Conservation (phyloP, 1,284 basidiomycete species). For the Rugiboletus extremiorientalis region DNA sequence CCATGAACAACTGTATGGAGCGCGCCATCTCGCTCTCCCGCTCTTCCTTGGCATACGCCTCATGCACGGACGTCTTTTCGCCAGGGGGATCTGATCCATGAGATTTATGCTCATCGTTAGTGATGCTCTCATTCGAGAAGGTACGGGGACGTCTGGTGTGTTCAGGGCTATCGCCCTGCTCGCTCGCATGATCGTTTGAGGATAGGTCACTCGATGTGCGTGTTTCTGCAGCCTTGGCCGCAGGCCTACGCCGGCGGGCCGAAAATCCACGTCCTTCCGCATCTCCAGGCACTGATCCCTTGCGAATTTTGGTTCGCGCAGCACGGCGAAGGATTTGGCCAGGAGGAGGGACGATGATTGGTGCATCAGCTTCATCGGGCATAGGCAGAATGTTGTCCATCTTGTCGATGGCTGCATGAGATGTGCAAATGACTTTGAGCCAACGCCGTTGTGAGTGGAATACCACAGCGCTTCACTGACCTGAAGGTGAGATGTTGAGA, state of each 20-base stretch:
- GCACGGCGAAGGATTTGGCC: slow-evolving; percentile 89
- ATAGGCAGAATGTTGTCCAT: slow-evolving; percentile 66
- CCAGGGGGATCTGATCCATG: slow-evolving; percentile 67
- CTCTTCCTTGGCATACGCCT: slow-evolving; percentile 69
- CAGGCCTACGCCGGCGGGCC: slow-evolving; percentile 36
- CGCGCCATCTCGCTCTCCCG: slow-evolving; percentile 49
- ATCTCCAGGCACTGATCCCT: slow-evolving; percentile 67
- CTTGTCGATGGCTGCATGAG: slow-evolving; percentile 55
- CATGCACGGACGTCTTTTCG: slow-evolving; percentile 80
- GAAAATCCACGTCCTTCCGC: slow-evolving; percentile 80
- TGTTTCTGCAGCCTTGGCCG: slow-evolving; percentile 36
- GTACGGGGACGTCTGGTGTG: slow-evolving; percentile 39
- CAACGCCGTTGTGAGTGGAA: slow-evolving; percentile 10
- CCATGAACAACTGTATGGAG: slow-evolving; percentile 26
- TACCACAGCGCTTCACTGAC: slow-evolving; percentile 50
- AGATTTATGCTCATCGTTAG: slow-evolving; percentile 25
- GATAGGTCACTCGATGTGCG: slow-evolving; percentile 64
- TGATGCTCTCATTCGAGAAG: slow-evolving; percentile 47
- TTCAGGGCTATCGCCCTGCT: slow-evolving; percentile 54
- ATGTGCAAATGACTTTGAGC: slow-evolving; percentile 18
- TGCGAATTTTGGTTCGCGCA: slow-evolving; percentile 94
- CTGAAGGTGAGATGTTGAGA: slow-evolving; percentile 81
- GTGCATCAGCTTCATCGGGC: slow-evolving; percentile 81
- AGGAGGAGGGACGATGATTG: slow-evolving; percentile 86
- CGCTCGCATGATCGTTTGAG: slow-evolving; percentile 56